These are phyloP conservation scores for Lentinula raphanica DNA, from an alignment of 768 basidiomycete genomes.

Conservation along the genomic window DNA sequence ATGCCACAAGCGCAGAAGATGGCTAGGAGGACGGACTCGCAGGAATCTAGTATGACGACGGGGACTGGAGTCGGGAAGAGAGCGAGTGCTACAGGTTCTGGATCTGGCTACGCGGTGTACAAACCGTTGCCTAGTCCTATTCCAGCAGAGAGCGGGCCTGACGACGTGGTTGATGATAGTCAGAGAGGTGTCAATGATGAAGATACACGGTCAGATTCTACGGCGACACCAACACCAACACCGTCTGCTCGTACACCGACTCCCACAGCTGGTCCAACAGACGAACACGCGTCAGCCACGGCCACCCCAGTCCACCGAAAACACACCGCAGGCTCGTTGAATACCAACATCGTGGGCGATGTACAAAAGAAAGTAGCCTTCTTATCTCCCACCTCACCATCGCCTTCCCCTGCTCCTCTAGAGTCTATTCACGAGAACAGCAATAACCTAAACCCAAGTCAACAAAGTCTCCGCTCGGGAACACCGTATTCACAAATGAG, in stretches of 20 bases:
- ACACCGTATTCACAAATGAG: constrained; percentile 84
- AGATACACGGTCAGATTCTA: no score
- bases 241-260: constrained; percentile 19
- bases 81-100: no score
- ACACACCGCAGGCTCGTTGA: background rate
- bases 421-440: constrained; percentile 50
- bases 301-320: background rate
- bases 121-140: background rate
- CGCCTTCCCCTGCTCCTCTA: constrained; percentile 11
- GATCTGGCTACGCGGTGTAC: background rate
- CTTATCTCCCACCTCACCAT: constrained; percentile 33
- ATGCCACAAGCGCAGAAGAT: constrained; percentile 19
- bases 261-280: constrained; percentile 10
- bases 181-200: background rate
- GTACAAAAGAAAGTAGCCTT: constrained; percentile 85
- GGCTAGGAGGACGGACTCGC: no score
- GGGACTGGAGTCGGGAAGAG: background rate
- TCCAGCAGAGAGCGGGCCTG: background rate
- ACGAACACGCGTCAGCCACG: no score
- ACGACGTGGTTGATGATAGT: no score
- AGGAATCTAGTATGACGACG: background rate
- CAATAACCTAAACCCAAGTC: constrained; percentile 36
- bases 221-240: constrained; percentile 13
- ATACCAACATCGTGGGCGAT: constrained; percentile 30
- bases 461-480: constrained; percentile 62